Conservation (phyloP, 768 basidiomycete species). For the Xerocomus potaroensis region DNA sequence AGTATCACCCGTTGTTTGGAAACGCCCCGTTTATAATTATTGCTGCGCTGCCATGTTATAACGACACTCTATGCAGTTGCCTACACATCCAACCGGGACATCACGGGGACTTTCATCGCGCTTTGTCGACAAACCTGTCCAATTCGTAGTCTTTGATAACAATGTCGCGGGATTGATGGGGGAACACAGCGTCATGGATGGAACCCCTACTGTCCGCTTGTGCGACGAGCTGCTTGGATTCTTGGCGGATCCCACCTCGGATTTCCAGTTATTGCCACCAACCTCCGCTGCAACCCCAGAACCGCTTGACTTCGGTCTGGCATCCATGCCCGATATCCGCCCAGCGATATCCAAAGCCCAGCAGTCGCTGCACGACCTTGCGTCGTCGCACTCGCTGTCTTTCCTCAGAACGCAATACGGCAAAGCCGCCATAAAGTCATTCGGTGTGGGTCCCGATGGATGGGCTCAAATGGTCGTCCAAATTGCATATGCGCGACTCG, state of each 20-base stretch:
- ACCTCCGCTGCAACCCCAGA: constrained; percentile 31
- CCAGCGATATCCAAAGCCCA: constrained; percentile 56
- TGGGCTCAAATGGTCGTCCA: constrained; percentile 95
- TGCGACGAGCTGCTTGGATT: constrained; percentile 65
- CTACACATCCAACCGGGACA: constrained; percentile 23
- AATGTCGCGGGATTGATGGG: constrained; percentile 83
- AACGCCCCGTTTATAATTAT: background rate
- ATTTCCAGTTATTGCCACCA: constrained; percentile 43
- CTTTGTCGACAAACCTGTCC: constrained; percentile 87
- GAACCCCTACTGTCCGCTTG: constrained; percentile 73
- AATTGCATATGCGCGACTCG: constrained; percentile 76
- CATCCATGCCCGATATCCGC: constrained; percentile 30
- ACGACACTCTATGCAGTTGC: constrained; percentile 4
- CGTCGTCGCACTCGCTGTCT: constrained; percentile 58
- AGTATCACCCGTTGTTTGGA: constrained; percentile 32
- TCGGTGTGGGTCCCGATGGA: constrained; percentile 88
- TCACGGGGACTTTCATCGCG: constrained; percentile 60
- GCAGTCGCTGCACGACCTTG: constrained; percentile 50
- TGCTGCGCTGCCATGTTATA: background rate
- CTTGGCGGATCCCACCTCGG: constrained; percentile 58
- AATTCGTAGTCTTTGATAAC: constrained; percentile 85
- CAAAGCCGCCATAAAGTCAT: constrained; percentile 79
- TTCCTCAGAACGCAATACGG: constrained; percentile 74
- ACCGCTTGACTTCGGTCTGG: constrained; percentile 63
- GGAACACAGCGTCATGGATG: constrained; percentile 91